phyloP scores from a whole-genome alignment of 345 rosid genomes.

The Citrus mangshanensis region DNA sequence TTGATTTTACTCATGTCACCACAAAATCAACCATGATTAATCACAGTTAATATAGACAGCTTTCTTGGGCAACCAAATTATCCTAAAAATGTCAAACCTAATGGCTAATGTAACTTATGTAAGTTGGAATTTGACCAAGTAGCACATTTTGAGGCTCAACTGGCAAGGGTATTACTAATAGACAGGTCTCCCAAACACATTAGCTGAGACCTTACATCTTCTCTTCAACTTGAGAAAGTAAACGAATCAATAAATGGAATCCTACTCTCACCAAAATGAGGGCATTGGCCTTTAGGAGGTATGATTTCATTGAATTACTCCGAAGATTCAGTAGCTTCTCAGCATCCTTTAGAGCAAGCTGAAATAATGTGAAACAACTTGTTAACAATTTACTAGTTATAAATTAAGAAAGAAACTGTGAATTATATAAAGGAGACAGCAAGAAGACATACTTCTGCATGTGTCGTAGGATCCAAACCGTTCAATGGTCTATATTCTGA shows the following conservation, averaged over 20 bases:
- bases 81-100: not conserved
- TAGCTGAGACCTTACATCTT: not conserved
- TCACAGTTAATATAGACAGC: not conserved
- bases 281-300: conserved; percentile 62
- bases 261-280: conserved; percentile 60
- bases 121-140: not conserved
- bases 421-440: conserved; percentile 12
- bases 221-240: not conserved
- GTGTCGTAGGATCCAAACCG: conserved; percentile 91
- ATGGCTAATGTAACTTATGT: not conserved
- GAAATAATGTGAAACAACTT: conserved; percentile 22
- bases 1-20: not conserved
- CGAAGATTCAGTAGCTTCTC: conserved; percentile 63
- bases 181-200: not conserved
- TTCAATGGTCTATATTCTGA: conserved; percentile 71
- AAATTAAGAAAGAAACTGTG: not conserved
- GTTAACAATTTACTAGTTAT: conserved; percentile 8
- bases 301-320: conserved; percentile 52
- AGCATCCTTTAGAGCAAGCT: conserved; percentile 96
- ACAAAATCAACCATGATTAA: not conserved
- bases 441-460: conserved; percentile 72
- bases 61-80: not conserved
- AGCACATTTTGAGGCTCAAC: not conserved
- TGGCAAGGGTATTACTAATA: not conserved
- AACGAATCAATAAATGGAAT: not conserved